Base-by-base conservation (phyloP, 306 rosid species). In the Astragalus glycyphyllos region DNA sequence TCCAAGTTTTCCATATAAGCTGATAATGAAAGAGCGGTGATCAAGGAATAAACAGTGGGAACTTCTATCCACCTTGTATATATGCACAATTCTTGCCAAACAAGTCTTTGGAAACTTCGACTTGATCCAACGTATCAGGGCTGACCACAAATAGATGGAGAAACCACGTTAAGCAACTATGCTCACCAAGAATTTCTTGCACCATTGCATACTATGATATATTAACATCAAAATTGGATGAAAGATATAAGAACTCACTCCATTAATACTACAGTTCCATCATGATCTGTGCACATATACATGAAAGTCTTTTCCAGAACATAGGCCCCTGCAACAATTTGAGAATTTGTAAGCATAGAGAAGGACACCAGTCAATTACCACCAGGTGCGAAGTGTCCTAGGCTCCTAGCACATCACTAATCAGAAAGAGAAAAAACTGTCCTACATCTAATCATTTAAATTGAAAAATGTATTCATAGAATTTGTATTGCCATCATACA, bases 211-310 rank as follows among this genome's bases (percentile, higher is more conserved):
- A 26, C 15, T 41, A 34, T 40, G 57, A 70, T 41, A 71, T 40
- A 67, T 44, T 17, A 23, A 45, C 17, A 63, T 44, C 63, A 69
- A 55, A 66, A 5, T 14, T 53, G 26, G 61, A 34, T 48, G 66
- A 32, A 74, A 56, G 58, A 57, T 35, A 34, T 26, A 72, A 68
- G 29, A 75, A 90, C 97, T 87, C 84, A 90, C 98, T 93, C 97
- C 96, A 94, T 85, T 60, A 94, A 75, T 55, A 90, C 78, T 2
- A 90, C 82, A 78, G 88, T 87, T 49, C 96, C 96, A 73, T 90
- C 97, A 45, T 75, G 87, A 68, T 94, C 98, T 35, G 77, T 89
- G 82, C 97, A 93, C 98, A 94, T 88, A 74, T 81, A 90, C 61
- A 90, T 74, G 83, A 82, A 90, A 79, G 71, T 65, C 78, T 85